Base-by-base conservation (phyloP, 169 alveolate species). In the Babesia caballi region DNA sequence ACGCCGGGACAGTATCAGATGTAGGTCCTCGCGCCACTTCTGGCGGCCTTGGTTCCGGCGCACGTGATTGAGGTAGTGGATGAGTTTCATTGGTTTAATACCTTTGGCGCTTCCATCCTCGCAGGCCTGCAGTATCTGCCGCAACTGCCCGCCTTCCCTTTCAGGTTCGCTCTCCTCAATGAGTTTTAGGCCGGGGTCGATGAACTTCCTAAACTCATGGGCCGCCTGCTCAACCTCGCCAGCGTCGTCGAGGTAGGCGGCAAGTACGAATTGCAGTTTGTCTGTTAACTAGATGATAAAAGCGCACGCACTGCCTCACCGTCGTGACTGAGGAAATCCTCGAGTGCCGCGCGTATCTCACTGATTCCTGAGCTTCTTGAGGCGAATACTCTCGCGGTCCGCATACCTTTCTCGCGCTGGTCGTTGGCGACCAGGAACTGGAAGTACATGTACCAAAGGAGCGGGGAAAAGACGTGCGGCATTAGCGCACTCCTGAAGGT, bases 391-490 rank as follows among this genome's bases (percentile, higher is more conserved):
- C 46, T 66, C 44, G 27, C 60, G 23, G 8, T 4, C 1, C 5
- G 14, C 53, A 4, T 61, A 73, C 84, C 93, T 73, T 78, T 66
- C 9, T 66, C 83, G 42, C 66, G 65, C 59, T 58, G 57, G 54
- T 61, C 78, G 54, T 67, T 78, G 57, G 75, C 58, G 28, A 88
- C 69, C 46, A 83, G 60, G 58, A 70, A 88, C 65, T 88, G 93
- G 71, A 88, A 88, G 67, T 83, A 83, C 32, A 72, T 81, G 61
- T 80, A 88, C 93, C 93, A 88, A 44, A 88, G 59, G 36, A 74
- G 85, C 5, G 66, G 44, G 44, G 76, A 78, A 52, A 83, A 83
- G 14, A 68, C 88, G 56, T 75, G 82, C 32, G 85, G 90, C 17
- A 52, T 50, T 15, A 88, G 53, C 11, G 93, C 91, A 25, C 77